Evolutionary conservation across 495 filamentous ascomycete species (phyloP).

Genomic region (Annulohypoxylon nitens): DNA sequence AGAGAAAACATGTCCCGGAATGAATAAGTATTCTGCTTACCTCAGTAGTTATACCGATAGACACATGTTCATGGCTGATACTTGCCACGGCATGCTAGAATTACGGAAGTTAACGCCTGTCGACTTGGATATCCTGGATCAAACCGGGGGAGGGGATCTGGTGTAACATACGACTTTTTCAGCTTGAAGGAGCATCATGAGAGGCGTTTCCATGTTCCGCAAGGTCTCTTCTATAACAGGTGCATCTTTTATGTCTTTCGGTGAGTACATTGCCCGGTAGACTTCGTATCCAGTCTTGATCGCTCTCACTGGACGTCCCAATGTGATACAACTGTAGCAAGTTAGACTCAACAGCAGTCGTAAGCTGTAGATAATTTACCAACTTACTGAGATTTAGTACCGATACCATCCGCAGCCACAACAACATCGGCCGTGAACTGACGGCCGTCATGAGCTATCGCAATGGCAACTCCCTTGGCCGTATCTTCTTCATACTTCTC

Average conservation of each 20-base stretch:
- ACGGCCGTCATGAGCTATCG: slow-evolving; percentile 58
- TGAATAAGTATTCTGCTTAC: neutral
- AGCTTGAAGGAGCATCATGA: neutral
- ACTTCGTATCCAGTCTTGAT: slow-evolving; percentile 21
- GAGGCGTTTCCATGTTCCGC: neutral
- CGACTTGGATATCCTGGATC: neutral
- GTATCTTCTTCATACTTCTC: slow-evolving; percentile 57
- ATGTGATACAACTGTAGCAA: slow-evolving; percentile 11
- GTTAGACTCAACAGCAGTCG: too few relatives aligned
- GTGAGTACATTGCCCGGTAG: slow-evolving; percentile 27
- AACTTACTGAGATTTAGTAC: slow-evolving; percentile 66
- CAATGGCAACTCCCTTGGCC: slow-evolving; percentile 58
- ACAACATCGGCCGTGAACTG: slow-evolving; percentile 65
- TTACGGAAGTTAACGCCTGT: neutral
- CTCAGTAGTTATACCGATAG: slow-evolving; percentile 13
- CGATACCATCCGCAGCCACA: slow-evolving; percentile 68
- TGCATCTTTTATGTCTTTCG: slow-evolving; percentile 15
- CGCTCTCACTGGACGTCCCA: slow-evolving; percentile 25
- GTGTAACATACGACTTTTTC: neutral
- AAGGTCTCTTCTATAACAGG: slow-evolving; percentile 13
- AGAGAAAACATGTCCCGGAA: neutral
- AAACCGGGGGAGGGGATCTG: neutral
- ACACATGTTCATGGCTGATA: slow-evolving; percentile 7
- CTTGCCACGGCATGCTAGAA: slow-evolving; percentile 9
- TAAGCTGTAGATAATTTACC: neutral